These are phyloP conservation scores for Saccharomycopsis fermentans DNA, from an alignment of 805 yeast species.

Conservation along the genomic window DNA sequence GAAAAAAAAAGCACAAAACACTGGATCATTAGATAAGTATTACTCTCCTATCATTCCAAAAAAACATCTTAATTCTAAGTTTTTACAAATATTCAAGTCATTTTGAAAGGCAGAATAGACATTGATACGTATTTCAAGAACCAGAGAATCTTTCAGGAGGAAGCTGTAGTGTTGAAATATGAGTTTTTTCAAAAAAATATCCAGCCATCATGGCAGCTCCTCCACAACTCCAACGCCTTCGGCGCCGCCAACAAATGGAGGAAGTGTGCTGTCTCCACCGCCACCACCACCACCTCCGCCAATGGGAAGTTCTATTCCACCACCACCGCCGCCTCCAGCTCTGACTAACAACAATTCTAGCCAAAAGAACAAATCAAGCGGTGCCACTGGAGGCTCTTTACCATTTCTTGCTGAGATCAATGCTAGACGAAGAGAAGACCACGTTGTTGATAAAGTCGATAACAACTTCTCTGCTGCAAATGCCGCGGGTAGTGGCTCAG, in stretches of 20 bases:
- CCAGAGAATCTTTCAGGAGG: no score
- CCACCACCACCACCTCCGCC: conserved; percentile 21
- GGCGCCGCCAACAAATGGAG: conserved; percentile 19
- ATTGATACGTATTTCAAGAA: no score
- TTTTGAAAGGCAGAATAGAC: no score
- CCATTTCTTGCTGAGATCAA: conserved; percentile 54
- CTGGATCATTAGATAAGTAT: no score
- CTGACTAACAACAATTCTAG: conserved; percentile 20
- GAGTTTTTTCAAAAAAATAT: conserved; percentile 10
- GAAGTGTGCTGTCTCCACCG: conserved; percentile 8
- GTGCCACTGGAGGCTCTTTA: conserved; percentile 28
- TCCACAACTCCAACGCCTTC: conserved; percentile 21
- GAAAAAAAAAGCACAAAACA: no score
- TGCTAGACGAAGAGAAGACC: conserved; percentile 40
- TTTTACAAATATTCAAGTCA: no score
- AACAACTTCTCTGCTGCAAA: conserved; percentile 21
- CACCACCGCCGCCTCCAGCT: conserved; percentile 19
- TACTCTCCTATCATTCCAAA: no score
- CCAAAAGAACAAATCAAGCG: conserved; percentile 7
- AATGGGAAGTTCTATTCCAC: conserved; percentile 19
- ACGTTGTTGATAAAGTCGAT: conserved; percentile 36
- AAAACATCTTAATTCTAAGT: no score
- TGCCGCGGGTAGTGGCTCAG: conserved; percentile 13
- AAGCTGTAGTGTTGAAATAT: not conserved
- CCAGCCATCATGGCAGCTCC: conserved; percentile 5